Conservation (phyloP, 2,329 filamentous ascomycete genomes). For the Monilinia vaccinii-corymbosi region DNA sequence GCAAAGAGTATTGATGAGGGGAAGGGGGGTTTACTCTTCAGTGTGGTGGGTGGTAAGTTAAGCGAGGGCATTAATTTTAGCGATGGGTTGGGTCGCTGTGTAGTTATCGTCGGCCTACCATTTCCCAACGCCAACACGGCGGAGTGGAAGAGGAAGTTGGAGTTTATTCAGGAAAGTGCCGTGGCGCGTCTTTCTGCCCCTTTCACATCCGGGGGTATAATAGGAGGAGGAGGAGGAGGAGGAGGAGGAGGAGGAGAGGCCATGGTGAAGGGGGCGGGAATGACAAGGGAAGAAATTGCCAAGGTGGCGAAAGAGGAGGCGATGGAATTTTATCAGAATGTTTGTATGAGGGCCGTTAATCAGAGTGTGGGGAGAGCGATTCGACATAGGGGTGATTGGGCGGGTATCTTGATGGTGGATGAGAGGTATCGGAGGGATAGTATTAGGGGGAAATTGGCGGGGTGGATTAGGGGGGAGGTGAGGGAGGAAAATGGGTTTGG, state of each 20-base stretch:
- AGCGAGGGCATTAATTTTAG: conserved; percentile 99
- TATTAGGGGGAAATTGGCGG: conserved; percentile 72
- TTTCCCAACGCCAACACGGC: conserved; percentile 85
- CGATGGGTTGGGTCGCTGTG: conserved; percentile 77
- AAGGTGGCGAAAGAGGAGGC: conserved; percentile 45
- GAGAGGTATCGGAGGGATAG: conserved; percentile 64
- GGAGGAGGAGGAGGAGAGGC: not conserved
- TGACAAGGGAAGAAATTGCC: conserved; percentile 32
- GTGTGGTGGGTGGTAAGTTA: conserved; percentile 88
- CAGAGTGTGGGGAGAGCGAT: conserved; percentile 93
- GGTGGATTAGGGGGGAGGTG: conserved; percentile 75
- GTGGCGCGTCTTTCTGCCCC: conserved; percentile 29
- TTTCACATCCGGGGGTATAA: not conserved
- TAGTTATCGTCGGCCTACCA: conserved; percentile 84
- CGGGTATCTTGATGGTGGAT: conserved; percentile 80
- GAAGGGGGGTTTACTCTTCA: conserved; percentile 71
- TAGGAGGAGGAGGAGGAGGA: conserved; percentile 12
- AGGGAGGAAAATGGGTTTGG: conserved; percentile 39
- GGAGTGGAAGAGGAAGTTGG: conserved; percentile 87
- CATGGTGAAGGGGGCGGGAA: not conserved
- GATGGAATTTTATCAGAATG: conserved; percentile 82
- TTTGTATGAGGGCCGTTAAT: conserved; percentile 94
- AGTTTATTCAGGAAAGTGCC: conserved; percentile 65
- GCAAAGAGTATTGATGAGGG: conserved; percentile 52
- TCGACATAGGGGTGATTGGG: conserved; percentile 79